phyloP scores from a whole-genome alignment of 2,329 filamentous ascomycete species.

The Helotiales sp. region DNA sequence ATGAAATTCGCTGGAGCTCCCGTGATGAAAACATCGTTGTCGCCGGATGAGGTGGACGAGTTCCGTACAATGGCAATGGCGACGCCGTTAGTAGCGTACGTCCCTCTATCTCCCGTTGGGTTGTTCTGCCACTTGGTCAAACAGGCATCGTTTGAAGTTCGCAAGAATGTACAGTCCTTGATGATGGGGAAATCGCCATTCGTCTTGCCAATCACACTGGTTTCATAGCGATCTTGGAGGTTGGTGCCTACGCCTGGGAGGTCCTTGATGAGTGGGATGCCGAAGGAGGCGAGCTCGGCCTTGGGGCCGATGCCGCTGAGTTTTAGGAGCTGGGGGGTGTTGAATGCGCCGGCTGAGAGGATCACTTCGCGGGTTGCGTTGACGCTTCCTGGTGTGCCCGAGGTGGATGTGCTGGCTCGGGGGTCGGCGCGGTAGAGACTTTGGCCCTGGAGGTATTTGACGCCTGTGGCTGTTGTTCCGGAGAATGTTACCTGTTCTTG shows the following conservation, averaged over 20 bases:
- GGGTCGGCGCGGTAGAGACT: slow-evolving; percentile 52
- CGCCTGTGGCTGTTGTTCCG: slow-evolving; percentile 43
- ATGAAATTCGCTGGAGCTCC: slow-evolving; percentile 42
- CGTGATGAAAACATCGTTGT: slow-evolving; percentile 47
- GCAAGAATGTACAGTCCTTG: slow-evolving; percentile 42
- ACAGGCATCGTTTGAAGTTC: slow-evolving; percentile 44
- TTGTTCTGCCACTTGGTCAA: slow-evolving; percentile 38
- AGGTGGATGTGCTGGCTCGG: slow-evolving; percentile 39
- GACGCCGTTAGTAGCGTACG: slow-evolving; percentile 54
- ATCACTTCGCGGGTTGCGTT: slow-evolving; percentile 45
- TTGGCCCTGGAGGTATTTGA: slow-evolving; percentile 50
- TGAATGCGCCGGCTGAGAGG: slow-evolving; percentile 52
- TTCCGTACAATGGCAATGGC: slow-evolving; percentile 46
- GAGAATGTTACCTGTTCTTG: neutral
- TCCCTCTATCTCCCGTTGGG: slow-evolving; percentile 14
- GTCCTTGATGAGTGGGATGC: slow-evolving; percentile 58
- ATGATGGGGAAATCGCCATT: slow-evolving; percentile 47
- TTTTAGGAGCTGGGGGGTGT: slow-evolving; percentile 53
- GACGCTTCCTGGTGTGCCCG: slow-evolving; percentile 7
- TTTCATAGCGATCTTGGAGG: slow-evolving; percentile 59
- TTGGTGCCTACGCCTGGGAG: slow-evolving; percentile 68
- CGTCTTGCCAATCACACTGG: slow-evolving; percentile 50
- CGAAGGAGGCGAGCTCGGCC: slow-evolving; percentile 46
- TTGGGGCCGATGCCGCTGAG: slow-evolving; percentile 51
- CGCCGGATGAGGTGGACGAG: slow-evolving; percentile 45